Conservation (phyloP, 768 basidiomycete species). For the Leccinum incarnatum region DNA sequence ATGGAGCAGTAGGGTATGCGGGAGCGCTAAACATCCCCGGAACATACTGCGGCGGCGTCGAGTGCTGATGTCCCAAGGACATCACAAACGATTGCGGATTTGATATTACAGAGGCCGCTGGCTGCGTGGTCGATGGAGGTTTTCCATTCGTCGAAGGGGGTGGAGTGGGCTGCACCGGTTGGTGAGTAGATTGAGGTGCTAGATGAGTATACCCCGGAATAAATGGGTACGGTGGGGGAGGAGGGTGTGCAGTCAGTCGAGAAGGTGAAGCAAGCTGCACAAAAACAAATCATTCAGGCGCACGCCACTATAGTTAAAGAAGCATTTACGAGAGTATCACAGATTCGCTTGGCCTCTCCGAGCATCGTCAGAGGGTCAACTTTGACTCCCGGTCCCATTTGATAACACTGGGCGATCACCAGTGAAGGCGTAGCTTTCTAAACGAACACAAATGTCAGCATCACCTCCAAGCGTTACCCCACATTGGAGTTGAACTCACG, state of each 20-base stretch:
- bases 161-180: conserved; percentile 37
- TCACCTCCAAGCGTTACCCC: conserved; percentile 5
- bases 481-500: conserved; percentile 43
- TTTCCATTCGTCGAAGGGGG: conserved; percentile 35
- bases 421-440: conserved; percentile 59
- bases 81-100: conserved; percentile 74
- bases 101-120: conserved; percentile 54
- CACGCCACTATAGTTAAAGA: not conserved
- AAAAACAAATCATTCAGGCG: conserved; percentile 12
- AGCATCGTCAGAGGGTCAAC: conserved; percentile 75
- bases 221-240: conserved; percentile 54
- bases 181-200: conserved; percentile 28
- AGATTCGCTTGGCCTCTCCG: conserved; percentile 71
- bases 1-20: conserved; percentile 60
- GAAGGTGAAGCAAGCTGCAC: conserved; percentile 70
- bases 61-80: conserved; percentile 55
- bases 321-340: conserved; percentile 64
- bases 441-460: conserved; percentile 10
- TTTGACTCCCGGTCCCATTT: conserved; percentile 64
- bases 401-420: conserved; percentile 79
- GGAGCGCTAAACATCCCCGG: conserved; percentile 31
- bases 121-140: conserved; percentile 28
- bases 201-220: conserved; percentile 39
- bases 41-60: conserved; percentile 44
- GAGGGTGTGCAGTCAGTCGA: conserved; percentile 63